A percentile compares a stretch with the other conserved stretches of the same genome.
phyloP scores from a whole-genome alignment of 306 rosid genomes.

The Adenanthera pavonina region DNA sequence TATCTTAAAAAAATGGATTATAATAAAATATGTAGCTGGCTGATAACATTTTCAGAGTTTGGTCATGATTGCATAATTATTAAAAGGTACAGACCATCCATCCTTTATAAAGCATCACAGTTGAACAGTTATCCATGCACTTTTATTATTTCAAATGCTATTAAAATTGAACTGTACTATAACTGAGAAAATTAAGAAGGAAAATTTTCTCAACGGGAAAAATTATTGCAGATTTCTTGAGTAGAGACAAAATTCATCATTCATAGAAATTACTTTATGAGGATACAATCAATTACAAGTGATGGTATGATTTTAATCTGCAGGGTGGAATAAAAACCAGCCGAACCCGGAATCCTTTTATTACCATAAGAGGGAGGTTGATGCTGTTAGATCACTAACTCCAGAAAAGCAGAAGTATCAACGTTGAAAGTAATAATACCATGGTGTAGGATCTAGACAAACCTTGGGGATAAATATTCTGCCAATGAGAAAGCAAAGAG shows the following conservation, averaged over 20 bases:
- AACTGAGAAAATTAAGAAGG: constrained; percentile 15
- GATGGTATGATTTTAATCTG: constrained; percentile 39
- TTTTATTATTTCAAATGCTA: background rate
- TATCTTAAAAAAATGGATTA: background rate
- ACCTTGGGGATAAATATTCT: constrained; percentile 59
- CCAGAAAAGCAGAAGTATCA: constrained; percentile 58
- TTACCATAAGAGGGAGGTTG: constrained; percentile 1
- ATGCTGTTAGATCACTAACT: constrained; percentile 38
- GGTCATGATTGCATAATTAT: background rate
- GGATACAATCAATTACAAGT: constrained; percentile 33
- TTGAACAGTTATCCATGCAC: background rate
- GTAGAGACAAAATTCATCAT: constrained; percentile 39
- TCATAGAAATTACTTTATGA: constrained; percentile 43
- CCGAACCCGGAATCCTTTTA: constrained; percentile 32
- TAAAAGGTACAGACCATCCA: background rate
- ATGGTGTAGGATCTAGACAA: constrained; percentile 50
- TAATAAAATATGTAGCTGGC: background rate
- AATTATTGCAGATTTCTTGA: constrained; percentile 51
- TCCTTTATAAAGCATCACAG: background rate
- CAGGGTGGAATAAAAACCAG: constrained; percentile 27
- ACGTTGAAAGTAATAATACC: constrained; percentile 49
- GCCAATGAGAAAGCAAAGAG: constrained; percentile 43
- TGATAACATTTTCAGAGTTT: background rate
- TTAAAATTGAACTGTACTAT: constrained; percentile 14
- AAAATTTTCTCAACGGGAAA: constrained; percentile 26